phyloP scores from a whole-genome alignment of 805 yeast species.

The Candida chauliodis region DNA sequence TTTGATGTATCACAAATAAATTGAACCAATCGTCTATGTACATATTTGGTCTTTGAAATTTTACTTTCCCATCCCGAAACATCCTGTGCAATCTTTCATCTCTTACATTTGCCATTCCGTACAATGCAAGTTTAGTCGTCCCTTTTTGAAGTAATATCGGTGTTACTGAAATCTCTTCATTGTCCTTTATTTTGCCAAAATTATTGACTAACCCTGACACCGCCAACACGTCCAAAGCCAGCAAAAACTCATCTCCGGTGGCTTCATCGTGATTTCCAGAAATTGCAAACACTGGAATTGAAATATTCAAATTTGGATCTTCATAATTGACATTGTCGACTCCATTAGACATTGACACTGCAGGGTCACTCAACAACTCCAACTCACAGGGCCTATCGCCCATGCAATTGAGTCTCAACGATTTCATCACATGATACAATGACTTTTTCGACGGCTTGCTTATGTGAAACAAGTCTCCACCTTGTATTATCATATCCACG shows the following conservation, averaged over 20 bases:
- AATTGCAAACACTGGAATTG: constrained; percentile 87
- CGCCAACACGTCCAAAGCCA: constrained; percentile 82
- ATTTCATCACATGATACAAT: constrained; percentile 73
- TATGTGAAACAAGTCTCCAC: constrained; percentile 90
- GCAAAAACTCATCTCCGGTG: constrained; percentile 76
- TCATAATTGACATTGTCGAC: constrained; percentile 77
- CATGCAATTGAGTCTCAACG: constrained; percentile 68
- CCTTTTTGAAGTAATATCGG: constrained; percentile 88
- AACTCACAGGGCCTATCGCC: constrained; percentile 87
- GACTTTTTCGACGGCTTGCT: constrained; percentile 88
- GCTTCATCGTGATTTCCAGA: constrained; percentile 98
- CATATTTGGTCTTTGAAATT: constrained; percentile 66
- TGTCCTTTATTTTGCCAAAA: constrained; percentile 77
- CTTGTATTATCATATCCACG: constrained; percentile 85
- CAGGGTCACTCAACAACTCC: constrained; percentile 78
- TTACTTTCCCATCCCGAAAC: constrained; percentile 75
- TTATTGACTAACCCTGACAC: constrained; percentile 84
- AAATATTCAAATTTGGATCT: constrained; percentile 84
- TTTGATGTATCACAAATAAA: constrained; percentile 86
- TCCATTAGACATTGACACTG: constrained; percentile 55
- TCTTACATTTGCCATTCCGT: constrained; percentile 83
- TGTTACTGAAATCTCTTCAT: constrained; percentile 66
- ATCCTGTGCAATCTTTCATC: constrained; percentile 85
- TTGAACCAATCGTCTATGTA: constrained; percentile 73
- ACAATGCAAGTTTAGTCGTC: constrained; percentile 72